phyloP scores from a whole-genome alignment of 2,329 filamentous ascomycete species.

The Neurospora crassa region DNA sequence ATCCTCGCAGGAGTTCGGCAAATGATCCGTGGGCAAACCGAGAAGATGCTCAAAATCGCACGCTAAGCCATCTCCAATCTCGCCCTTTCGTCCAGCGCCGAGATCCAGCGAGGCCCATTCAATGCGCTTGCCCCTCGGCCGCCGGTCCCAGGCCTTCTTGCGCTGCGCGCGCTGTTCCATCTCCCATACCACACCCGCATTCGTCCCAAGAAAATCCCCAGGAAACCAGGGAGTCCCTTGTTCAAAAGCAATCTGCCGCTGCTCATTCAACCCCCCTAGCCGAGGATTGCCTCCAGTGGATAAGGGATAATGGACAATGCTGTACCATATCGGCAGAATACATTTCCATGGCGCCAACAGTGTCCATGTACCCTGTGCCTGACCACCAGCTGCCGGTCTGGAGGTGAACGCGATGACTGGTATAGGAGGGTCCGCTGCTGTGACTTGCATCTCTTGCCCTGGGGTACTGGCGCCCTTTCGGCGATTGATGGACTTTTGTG shows the following conservation, averaged over 20 bases:
- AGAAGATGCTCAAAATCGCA: constrained; percentile 77
- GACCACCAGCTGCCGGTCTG: constrained; percentile 35
- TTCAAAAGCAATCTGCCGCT: constrained; percentile 75
- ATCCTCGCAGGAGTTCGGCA: constrained; percentile 4
- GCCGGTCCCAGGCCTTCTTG: constrained; percentile 59
- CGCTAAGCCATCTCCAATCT: constrained; percentile 70
- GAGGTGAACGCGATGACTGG: constrained; percentile 64
- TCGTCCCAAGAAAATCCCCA: constrained; percentile 70
- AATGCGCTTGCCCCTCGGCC: constrained; percentile 72
- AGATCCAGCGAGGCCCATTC: constrained; percentile 68
- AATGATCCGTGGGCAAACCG: constrained; percentile 18
- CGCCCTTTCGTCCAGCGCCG: constrained; percentile 65
- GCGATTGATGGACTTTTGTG: constrained; percentile 73
- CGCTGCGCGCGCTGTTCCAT: constrained; percentile 50
- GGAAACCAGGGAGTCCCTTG: constrained; percentile 74
- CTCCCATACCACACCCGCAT: constrained; percentile 73
- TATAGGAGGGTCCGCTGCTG: constrained; percentile 60
- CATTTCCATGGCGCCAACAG: constrained; percentile 86
- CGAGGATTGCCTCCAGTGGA: constrained; percentile 71
- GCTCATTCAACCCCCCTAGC: constrained; percentile 74
- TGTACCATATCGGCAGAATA: constrained; percentile 76
- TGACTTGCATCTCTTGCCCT: constrained; percentile 50
- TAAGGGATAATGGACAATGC: constrained; percentile 71
- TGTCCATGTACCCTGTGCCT: constrained; percentile 65
- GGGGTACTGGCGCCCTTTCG: constrained; percentile 56